These are phyloP conservation scores for Chlorencoelia australis DNA, from an alignment of 2,329 filamentous ascomycete genomes.

Conservation along the genomic window DNA sequence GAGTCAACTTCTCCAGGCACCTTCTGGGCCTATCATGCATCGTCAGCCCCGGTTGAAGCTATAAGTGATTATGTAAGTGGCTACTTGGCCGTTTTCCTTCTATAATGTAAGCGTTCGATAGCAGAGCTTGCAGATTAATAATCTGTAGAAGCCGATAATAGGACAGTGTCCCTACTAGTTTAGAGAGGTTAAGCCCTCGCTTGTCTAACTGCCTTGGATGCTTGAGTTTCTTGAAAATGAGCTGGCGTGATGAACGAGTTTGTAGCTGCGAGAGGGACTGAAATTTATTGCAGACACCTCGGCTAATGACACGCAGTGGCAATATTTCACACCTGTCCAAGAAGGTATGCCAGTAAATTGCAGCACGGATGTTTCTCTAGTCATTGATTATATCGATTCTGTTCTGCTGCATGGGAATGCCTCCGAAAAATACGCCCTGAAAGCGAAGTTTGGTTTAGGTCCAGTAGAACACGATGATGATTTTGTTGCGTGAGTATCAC, in stretches of 20 bases:
- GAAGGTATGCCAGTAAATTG: slow-evolving; percentile 50
- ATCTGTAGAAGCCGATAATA: too few relatives aligned
- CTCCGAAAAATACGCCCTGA: slow-evolving; percentile 35
- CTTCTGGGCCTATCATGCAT: slow-evolving; percentile 50
- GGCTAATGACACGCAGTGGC: too few relatives aligned
- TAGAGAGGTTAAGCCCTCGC: too few relatives aligned
- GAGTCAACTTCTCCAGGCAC: slow-evolving; percentile 42
- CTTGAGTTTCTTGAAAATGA: too few relatives aligned
- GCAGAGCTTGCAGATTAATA: too few relatives aligned
- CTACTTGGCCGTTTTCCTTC: too few relatives aligned
- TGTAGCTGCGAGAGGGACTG: too few relatives aligned
- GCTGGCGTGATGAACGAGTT: too few relatives aligned
- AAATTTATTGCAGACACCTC: too few relatives aligned
- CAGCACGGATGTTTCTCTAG: slow-evolving; percentile 39
- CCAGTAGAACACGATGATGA: slow-evolving; percentile 16
- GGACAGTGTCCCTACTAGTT: too few relatives aligned
- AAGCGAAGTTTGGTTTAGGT: slow-evolving; percentile 41
- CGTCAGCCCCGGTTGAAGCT: slow-evolving; percentile 44
- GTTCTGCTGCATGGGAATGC: slow-evolving; percentile 34
- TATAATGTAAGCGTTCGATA: too few relatives aligned
- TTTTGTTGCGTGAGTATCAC: slow-evolving; percentile 3
- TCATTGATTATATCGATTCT: slow-evolving; percentile 45
- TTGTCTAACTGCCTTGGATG: too few relatives aligned
- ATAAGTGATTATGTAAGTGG: slow-evolving; percentile 39
- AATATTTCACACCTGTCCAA: slow-evolving; percentile 47